phyloP scores from a whole-genome alignment of 2,329 filamentous ascomycete genomes.

The Sporothrix inflata region DNA sequence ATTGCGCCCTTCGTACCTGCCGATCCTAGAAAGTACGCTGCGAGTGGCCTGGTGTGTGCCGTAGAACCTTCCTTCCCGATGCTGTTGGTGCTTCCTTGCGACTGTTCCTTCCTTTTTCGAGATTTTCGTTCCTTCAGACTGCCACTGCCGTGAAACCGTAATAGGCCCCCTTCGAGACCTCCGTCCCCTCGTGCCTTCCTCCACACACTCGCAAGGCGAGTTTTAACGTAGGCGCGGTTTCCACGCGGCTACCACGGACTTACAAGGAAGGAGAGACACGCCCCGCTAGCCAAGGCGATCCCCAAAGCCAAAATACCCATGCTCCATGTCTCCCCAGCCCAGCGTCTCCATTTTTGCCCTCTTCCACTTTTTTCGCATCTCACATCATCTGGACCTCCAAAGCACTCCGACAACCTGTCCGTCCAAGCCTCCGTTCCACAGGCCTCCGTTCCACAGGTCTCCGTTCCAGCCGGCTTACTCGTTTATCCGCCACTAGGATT shows the following conservation, averaged over 20 bases:
- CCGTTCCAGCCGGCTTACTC: constrained; percentile 6
- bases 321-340: not conserved
- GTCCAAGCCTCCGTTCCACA: not conserved
- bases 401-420: not conserved
- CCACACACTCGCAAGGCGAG: not conserved
- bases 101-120: not conserved
- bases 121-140: not conserved
- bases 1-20: constrained; percentile 9
- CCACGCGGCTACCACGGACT: constrained; percentile 4
- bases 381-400: not conserved
- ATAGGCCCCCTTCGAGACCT: constrained; percentile 8
- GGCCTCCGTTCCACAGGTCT: not conserved
- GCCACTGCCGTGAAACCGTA: constrained; percentile 3
- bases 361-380: not conserved
- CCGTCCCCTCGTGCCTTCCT: not conserved
- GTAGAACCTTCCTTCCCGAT: constrained; percentile 1
- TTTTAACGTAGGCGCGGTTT: not conserved
- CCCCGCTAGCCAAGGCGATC: constrained; percentile 3
- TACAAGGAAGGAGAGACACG: not conserved
- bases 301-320: constrained; percentile 5
- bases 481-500: not conserved
- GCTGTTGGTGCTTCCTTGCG: not conserved
- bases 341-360: not conserved
- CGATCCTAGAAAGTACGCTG: not conserved
- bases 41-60: not conserved